Evolutionary conservation across 176 grass and related monocot species (phyloP).

Genomic region (Avena eriantha): DNA sequence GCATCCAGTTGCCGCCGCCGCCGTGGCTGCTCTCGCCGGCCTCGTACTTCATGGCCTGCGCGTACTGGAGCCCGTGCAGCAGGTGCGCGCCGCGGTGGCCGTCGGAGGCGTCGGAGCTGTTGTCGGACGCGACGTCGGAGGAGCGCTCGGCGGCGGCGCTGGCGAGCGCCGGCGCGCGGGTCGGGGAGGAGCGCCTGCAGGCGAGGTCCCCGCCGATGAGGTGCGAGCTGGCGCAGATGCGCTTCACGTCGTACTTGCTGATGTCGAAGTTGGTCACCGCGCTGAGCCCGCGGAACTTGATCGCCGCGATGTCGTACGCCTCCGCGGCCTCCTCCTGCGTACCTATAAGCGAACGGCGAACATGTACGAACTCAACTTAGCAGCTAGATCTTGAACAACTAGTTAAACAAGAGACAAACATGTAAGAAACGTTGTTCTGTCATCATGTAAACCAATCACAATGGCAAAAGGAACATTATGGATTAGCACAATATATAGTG

Average conservation of each 20-base stretch:
- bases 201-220: conserved; percentile 71
- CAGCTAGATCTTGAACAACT: not conserved
- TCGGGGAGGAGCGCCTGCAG: conserved; percentile 54
- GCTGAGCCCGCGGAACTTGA: conserved; percentile 94
- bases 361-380: not conserved
- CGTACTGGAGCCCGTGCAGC: conserved; percentile 53
- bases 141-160: not conserved
- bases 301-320: conserved; percentile 94
- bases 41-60: conserved; percentile 60
- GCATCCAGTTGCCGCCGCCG: conserved; percentile 43
- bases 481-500: conserved; percentile 34
- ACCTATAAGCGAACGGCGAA: conserved; percentile 41
- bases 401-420: not conserved
- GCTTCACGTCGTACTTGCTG: conserved; percentile 89
- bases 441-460: not conserved
- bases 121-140: conserved; percentile 40
- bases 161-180: not conserved
- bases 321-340: conserved; percentile 98
- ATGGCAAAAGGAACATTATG: not conserved
- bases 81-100: conserved; percentile 52
- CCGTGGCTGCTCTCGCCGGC: conserved; percentile 53
- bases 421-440: not conserved
- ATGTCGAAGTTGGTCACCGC: conserved; percentile 98
- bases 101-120: conserved; percentile 46
- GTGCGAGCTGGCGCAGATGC: conserved; percentile 82